Evolutionary conservation across 257 asterid genomes (phyloP).

Genomic region (Nicotiana otophora): DNA sequence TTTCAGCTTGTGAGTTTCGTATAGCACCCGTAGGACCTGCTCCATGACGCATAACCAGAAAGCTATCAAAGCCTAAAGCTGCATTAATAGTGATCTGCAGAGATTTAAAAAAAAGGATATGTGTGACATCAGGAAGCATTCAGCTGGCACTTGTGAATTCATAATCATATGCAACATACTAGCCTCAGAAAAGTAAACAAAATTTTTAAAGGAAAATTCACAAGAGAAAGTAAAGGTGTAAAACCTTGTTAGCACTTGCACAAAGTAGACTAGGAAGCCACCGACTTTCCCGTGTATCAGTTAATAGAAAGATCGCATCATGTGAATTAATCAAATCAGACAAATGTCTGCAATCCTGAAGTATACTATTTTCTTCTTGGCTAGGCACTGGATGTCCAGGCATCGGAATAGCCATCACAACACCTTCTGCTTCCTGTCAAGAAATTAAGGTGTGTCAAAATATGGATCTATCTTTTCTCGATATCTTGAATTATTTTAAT

Average conservation of each 20-base stretch:
- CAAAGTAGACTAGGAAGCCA: conserved; percentile 95
- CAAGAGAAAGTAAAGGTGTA: not conserved
- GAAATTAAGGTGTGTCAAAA: not conserved
- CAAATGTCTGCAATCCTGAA: conserved; percentile 62
- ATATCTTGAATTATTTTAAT: not conserved
- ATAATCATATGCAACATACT: not conserved
- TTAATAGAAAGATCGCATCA: conserved; percentile 76
- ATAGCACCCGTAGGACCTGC: conserved; percentile 54
- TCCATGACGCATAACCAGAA: conserved; percentile 98
- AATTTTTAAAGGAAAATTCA: not conserved
- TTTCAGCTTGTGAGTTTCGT: conserved; percentile 31
- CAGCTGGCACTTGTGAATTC: not conserved
- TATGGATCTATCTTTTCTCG: not conserved
- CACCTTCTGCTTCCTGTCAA: conserved; percentile 71
- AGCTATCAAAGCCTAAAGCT: conserved; percentile 95
- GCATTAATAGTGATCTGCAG: conserved; percentile 76
- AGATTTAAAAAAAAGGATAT: not conserved
- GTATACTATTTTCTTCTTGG: conserved; percentile 66
- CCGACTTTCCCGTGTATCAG: conserved; percentile 97
- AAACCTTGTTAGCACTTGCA: conserved; percentile 84
- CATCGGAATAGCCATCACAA: conserved; percentile 93
- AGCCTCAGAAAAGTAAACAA: not conserved
- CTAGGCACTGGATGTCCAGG: conserved; percentile 83
- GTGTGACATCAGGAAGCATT: too few species aligned
- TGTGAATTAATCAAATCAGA: conserved; percentile 66